A percentile compares a stretch with the other conserved stretches of the same genome.
Evolutionary conservation across 441 rosid species (phyloP).

Genomic region (Brassica hybrid): DNA sequence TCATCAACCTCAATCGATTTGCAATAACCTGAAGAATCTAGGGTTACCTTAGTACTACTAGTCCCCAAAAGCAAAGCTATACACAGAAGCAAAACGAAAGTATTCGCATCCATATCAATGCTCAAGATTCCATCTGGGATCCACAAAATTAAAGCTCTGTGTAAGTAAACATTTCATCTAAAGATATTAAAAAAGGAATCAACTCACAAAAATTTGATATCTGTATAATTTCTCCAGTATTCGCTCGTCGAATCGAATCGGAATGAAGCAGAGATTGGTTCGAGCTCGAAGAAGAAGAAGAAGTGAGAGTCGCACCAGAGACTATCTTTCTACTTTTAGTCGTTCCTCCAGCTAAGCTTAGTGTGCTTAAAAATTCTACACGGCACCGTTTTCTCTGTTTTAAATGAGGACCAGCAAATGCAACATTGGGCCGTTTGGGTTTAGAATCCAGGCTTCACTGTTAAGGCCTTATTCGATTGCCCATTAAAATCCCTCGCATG

Average conservation of each 20-base stretch:
- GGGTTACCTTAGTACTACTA: background rate
- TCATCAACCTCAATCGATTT: background rate
- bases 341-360: background rate
- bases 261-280: background rate
- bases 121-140: constrained; percentile 10
- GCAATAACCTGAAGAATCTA: background rate
- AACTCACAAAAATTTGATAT: background rate
- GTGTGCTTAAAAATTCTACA: background rate
- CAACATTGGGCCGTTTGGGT: background rate
- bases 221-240: background rate
- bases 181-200: background rate
- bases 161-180: background rate
- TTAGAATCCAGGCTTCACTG: background rate
- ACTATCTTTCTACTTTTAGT: background rate
- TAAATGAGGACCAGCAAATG: background rate
- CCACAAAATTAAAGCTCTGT: background rate
- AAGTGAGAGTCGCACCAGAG: constrained; percentile 2
- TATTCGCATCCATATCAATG: background rate
- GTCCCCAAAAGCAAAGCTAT: background rate
- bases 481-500: background rate
- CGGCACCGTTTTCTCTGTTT: background rate
- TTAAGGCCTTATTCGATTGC: background rate
- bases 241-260: background rate
- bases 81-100: background rate
- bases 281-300: background rate